Conservation (phyloP, 495 filamentous ascomycete species). For the Xylaria telfairii region DNA sequence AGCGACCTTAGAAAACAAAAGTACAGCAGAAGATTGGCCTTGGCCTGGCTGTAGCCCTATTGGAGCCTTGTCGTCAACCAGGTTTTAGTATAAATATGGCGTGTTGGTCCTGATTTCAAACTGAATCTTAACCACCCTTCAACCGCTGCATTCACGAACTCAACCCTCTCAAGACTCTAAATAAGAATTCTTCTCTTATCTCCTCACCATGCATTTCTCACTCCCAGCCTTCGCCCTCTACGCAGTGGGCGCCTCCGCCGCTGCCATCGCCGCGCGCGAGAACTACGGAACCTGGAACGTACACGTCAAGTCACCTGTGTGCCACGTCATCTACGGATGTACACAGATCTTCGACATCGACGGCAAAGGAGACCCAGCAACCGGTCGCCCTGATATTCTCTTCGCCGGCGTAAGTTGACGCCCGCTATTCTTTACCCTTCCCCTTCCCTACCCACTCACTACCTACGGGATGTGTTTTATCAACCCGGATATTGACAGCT, state of each 20-base stretch:
- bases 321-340: not conserved
- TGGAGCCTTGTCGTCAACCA: not conserved
- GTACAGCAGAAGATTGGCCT: not conserved
- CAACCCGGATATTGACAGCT: not conserved
- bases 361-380: constrained; percentile 9
- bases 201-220: not conserved
- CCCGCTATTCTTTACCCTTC: not conserved
- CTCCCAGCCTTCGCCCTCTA: not conserved
- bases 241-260: not conserved
- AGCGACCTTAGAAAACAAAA: not conserved
- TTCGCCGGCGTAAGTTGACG: constrained; percentile 10
- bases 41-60: not conserved
- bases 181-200: not conserved
- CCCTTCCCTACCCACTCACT: not conserved
- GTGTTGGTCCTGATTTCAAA: not conserved
- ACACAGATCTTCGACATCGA: constrained; percentile 3
- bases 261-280: not conserved
- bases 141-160: not conserved
- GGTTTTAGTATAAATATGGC: not conserved
- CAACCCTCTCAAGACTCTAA: not conserved
- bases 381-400: not conserved
- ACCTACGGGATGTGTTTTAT: not conserved
- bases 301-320: not conserved
- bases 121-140: not conserved
- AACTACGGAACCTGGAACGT: not conserved